Percentiles rank a stretch among this genome's conserved stretches.
These are phyloP conservation scores for Lolium rigidum DNA, from an alignment of 176 grass and related monocot genomes.

Conservation along the genomic window DNA sequence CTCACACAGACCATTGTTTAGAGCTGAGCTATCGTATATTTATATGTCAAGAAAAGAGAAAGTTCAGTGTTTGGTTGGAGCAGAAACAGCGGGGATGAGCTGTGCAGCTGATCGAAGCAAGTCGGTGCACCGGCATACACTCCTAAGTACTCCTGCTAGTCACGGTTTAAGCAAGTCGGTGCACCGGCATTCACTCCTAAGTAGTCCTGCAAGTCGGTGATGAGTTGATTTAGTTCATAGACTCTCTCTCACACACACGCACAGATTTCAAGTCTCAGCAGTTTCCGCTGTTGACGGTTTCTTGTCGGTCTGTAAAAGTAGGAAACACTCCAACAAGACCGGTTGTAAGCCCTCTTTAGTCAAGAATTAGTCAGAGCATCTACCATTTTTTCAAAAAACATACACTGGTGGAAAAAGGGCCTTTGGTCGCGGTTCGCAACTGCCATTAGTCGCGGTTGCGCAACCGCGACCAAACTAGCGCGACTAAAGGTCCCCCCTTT, in stretches of 20 bases:
- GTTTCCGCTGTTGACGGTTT: neutral
- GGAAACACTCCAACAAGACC: neutral
- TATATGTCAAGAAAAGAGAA: conserved; percentile 19
- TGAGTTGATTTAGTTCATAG: neutral
- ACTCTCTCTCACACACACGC: neutral
- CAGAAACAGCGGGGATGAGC: conserved; percentile 52
- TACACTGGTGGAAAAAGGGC: too few species aligned
- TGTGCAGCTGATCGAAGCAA: conserved; percentile 30
- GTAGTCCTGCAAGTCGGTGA: neutral
- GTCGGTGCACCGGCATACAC: conserved; percentile 30
- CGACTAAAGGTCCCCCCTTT: too few species aligned
- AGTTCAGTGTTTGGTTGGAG: conserved; percentile 40
- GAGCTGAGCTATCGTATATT: conserved; percentile 31
- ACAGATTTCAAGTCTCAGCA: neutral
- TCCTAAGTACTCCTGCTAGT: neutral
- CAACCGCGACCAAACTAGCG: too few species aligned
- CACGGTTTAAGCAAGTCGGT: neutral
- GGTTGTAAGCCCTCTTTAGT: neutral
- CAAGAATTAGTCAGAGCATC: neutral
- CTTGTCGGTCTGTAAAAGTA: neutral
- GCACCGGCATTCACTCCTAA: neutral
- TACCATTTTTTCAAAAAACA: too few species aligned
- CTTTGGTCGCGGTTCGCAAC: too few species aligned
- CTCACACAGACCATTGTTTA: conserved; percentile 41
- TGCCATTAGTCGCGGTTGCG: too few species aligned